Conservation (phyloP, 1,284 basidiomycete species). For the Sanghuangporus weigelae region DNA sequence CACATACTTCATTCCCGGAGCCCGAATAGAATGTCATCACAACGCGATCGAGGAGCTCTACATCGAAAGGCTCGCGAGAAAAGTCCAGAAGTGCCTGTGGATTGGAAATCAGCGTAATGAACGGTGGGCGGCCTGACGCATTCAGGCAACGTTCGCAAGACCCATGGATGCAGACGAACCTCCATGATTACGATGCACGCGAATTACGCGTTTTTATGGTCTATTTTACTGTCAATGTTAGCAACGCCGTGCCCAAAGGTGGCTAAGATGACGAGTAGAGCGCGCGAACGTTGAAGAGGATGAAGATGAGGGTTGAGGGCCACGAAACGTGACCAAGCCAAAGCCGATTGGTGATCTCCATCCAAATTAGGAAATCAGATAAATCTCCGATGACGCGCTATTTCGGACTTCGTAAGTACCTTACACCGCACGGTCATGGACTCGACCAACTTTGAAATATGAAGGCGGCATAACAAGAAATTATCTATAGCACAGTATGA, state of each 20-base stretch:
- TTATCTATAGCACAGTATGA: too few species aligned
- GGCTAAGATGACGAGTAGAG: not conserved
- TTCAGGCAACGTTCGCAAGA: not conserved
- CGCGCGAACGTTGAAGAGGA: not conserved
- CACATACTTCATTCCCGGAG: slow-evolving; percentile 66
- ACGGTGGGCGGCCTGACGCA: not conserved
- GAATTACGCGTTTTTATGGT: slow-evolving; percentile 5
- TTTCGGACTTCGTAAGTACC: not conserved
- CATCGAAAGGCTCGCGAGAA: slow-evolving; percentile 74
- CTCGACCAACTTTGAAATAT: too few species aligned
- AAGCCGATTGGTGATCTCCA: not conserved
- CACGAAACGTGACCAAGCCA: slow-evolving; percentile 1
- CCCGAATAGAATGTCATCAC: slow-evolving; percentile 81
- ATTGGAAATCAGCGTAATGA: not conserved
- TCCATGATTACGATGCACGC: slow-evolving; percentile 9
- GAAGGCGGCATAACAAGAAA: too few species aligned
- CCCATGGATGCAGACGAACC: not conserved
- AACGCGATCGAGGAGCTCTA: slow-evolving; percentile 79
- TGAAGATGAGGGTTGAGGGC: slow-evolving; percentile 10
- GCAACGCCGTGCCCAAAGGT: not conserved
- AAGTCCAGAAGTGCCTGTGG: slow-evolving; percentile 80
- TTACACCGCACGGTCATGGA: too few species aligned
- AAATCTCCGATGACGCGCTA: not conserved
- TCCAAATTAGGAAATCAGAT: not conserved
- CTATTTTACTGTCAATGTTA: not conserved